These are phyloP conservation scores for Alternaria alternata DNA, from an alignment of 2,329 filamentous ascomycete species.

Conservation along the genomic window DNA sequence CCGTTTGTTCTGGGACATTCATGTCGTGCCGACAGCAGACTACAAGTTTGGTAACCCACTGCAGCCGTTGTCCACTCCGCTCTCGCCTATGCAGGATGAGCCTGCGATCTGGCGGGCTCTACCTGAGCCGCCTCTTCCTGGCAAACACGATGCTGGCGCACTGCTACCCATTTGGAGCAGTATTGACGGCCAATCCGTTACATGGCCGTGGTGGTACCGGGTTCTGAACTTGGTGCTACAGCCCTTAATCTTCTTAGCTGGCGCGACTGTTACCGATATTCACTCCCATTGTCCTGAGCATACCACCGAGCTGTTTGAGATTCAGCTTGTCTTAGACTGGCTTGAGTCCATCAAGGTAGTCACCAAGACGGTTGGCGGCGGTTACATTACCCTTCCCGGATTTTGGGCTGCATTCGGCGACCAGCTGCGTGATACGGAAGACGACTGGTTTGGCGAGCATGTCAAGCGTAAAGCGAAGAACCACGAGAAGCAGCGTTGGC, in stretches of 20 bases:
- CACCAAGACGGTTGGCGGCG: slow-evolving; percentile 26
- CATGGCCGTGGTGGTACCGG: slow-evolving; percentile 67
- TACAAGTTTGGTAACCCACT: slow-evolving; percentile 67
- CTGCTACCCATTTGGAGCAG: slow-evolving; percentile 75
- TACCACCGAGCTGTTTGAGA: slow-evolving; percentile 43
- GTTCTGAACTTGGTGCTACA: slow-evolving; percentile 70
- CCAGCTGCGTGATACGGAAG: slow-evolving; percentile 32
- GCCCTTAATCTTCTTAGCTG: slow-evolving; percentile 68
- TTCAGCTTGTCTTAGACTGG: slow-evolving; percentile 44
- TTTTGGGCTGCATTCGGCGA: slow-evolving; percentile 49
- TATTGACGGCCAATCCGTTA: slow-evolving; percentile 68
- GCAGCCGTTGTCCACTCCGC: slow-evolving; percentile 52
- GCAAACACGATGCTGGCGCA: slow-evolving; percentile 50
- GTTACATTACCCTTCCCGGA: slow-evolving; percentile 30
- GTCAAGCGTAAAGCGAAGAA: slow-evolving; percentile 36
- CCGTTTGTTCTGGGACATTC: slow-evolving; percentile 70
- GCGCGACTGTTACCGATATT: slow-evolving; percentile 62
- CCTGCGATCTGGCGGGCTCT: slow-evolving; percentile 28
- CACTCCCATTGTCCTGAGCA: slow-evolving; percentile 50
- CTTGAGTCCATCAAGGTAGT: slow-evolving; percentile 37
- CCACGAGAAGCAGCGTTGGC: slow-evolving; percentile 33
- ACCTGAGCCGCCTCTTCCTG: slow-evolving; percentile 40
- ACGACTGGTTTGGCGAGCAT: slow-evolving; percentile 44
- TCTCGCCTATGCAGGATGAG: slow-evolving; percentile 15
- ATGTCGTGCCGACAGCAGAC: slow-evolving; percentile 63